A percentile compares a stretch with the other conserved stretches of the same genome.
phyloP scores from a whole-genome alignment of 345 rosid genomes.

The Eucalyptus paniculata region DNA sequence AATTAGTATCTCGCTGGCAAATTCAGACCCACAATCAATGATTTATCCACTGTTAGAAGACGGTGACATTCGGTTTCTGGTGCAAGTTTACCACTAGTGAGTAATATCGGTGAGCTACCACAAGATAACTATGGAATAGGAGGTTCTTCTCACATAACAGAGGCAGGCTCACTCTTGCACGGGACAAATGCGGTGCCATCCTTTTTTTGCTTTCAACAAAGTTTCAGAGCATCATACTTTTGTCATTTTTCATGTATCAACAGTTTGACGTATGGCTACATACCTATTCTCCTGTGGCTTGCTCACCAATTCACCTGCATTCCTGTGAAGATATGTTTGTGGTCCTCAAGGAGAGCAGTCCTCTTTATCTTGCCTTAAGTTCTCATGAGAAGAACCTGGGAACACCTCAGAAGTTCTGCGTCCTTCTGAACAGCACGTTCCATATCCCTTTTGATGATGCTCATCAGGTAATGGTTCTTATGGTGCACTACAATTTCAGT shows the following conservation, averaged over 20 bases:
- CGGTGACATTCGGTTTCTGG: background rate
- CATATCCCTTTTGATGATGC: slow-evolving; percentile 73
- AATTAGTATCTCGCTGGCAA: background rate
- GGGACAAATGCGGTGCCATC: slow-evolving; percentile 56
- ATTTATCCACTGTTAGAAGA: background rate
- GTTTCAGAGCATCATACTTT: background rate
- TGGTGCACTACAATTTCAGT: background rate
- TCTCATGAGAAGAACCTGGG: slow-evolving; percentile 57
- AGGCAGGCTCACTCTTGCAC: slow-evolving; percentile 56
- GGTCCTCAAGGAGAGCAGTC: slow-evolving; percentile 64
- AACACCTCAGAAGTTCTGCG: slow-evolving; percentile 40
- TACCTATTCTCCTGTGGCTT: slow-evolving; percentile 69
- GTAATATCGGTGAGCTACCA: slow-evolving; percentile 59
- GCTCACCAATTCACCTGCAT: slow-evolving; percentile 76
- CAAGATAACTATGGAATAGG: slow-evolving; percentile 62
- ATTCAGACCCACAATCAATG: background rate
- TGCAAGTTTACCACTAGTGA: slow-evolving; percentile 59
- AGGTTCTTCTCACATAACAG: slow-evolving; percentile 66
- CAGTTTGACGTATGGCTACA: slow-evolving; percentile 87
- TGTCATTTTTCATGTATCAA: background rate
- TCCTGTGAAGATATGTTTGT: slow-evolving; percentile 88
- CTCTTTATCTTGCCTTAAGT: slow-evolving; percentile 47
- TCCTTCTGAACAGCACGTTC: slow-evolving; percentile 63
- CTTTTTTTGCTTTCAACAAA: background rate
- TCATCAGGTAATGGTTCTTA: slow-evolving; percentile 54